These are phyloP conservation scores for Thermothelomyces thermophilus DNA, from an alignment of 2,329 filamentous ascomycete species.

Conservation along the genomic window DNA sequence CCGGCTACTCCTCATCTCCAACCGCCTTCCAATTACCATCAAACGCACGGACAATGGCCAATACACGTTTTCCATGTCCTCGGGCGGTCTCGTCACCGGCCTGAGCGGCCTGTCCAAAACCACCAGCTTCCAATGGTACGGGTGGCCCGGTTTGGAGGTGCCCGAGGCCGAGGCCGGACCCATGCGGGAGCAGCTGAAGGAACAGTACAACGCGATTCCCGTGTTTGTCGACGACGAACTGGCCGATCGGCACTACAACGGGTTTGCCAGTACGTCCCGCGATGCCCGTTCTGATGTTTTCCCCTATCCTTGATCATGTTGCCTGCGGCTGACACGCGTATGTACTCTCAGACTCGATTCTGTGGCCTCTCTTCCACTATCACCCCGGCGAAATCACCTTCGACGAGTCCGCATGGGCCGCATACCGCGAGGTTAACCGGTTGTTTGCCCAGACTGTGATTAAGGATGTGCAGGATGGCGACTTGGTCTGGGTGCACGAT, in stretches of 20 bases:
- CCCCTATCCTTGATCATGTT: neutral
- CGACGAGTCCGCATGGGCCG: constrained; percentile 88
- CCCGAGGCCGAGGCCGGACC: constrained; percentile 72
- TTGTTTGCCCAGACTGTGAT: constrained; percentile 85
- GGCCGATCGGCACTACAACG: constrained; percentile 94
- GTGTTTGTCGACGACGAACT: constrained; percentile 92
- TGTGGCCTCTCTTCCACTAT: constrained; percentile 98
- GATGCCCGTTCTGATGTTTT: neutral
- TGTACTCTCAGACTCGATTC: constrained; percentile 76
- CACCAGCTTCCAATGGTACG: constrained; percentile 96
- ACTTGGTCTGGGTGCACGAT: constrained; percentile 97
- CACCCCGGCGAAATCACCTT: constrained; percentile 98
- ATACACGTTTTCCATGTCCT: constrained; percentile 94
- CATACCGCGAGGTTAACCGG: constrained; percentile 87
- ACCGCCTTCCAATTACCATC: constrained; percentile 93
- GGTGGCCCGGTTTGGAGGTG: constrained; percentile 91
- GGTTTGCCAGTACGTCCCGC: constrained; percentile 76
- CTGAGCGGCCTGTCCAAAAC: constrained; percentile 87
- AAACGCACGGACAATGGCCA: constrained; percentile 86
- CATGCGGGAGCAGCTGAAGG: constrained; percentile 71
- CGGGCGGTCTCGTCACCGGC: constrained; percentile 88
- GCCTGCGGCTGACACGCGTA: neutral
- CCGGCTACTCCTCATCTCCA: constrained; percentile 78
- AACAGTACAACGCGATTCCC: constrained; percentile 83
- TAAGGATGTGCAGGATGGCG: constrained; percentile 83